These are phyloP conservation scores for Zymoseptoria tritici DNA, from an alignment of 2,329 filamentous ascomycete genomes.

Conservation along the genomic window DNA sequence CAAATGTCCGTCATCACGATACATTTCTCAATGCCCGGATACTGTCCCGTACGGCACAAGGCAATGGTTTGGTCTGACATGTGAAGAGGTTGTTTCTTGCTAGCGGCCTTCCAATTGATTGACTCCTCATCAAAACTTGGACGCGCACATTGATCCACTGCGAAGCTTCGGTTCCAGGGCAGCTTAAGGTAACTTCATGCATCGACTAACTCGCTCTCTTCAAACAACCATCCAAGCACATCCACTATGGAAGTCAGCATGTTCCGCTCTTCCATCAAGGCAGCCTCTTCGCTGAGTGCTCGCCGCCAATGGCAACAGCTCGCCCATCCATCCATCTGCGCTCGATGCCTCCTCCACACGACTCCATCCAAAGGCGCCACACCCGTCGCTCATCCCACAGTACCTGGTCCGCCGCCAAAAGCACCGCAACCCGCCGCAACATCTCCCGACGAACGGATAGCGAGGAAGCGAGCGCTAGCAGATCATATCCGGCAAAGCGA, in stretches of 20 bases:
- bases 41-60: too few relatives aligned
- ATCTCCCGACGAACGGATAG: constrained; percentile 42
- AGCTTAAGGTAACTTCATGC: too few relatives aligned
- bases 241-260: constrained; percentile 15
- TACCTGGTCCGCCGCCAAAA: constrained; percentile 53
- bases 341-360: constrained; percentile 39
- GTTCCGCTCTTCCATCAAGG: constrained; percentile 14
- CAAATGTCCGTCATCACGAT: too few relatives aligned
- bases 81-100: too few relatives aligned
- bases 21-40: too few relatives aligned
- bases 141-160: too few relatives aligned
- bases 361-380: constrained; percentile 41
- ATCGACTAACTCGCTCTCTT: not conserved
- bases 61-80: too few relatives aligned
- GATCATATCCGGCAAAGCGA: constrained; percentile 42
- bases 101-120: too few relatives aligned
- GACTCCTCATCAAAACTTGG: too few relatives aligned
- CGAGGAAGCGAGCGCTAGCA: constrained; percentile 44
- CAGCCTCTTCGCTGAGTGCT: constrained; percentile 28
- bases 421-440: constrained; percentile 45
- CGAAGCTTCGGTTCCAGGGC: too few relatives aligned
- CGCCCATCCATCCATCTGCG: constrained; percentile 9
- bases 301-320: constrained; percentile 15
- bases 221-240: not conserved
- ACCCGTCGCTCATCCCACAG: constrained; percentile 50